Conservation (phyloP, 805 yeast species). For the Komagataella kurtzmanii region DNA sequence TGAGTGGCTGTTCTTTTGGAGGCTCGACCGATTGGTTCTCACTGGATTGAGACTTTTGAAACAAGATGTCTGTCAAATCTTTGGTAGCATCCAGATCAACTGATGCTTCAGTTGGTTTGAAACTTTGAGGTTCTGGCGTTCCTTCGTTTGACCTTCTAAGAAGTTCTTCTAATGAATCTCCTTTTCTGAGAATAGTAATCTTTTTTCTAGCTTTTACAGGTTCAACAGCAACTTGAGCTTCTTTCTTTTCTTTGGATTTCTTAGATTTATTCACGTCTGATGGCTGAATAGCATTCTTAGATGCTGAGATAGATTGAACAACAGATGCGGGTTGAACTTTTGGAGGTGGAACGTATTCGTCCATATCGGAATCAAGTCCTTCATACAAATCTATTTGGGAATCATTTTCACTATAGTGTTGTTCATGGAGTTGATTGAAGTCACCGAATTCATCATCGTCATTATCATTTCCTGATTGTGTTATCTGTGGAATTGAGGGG, state of each 20-base stretch:
- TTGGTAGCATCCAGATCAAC: neutral
- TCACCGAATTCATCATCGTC: neutral
- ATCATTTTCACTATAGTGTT: neutral
- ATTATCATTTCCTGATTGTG: neutral
- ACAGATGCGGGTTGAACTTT: neutral
- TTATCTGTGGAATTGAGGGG: neutral
- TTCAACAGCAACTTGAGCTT: neutral
- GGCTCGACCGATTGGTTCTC: neutral
- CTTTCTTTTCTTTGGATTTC: neutral
- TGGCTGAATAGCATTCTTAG: neutral
- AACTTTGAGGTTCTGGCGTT: neutral
- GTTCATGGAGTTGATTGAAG: neutral
- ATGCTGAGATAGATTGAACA: neutral
- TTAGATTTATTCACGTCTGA: neutral
- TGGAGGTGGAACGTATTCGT: neutral
- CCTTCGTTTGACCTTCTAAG: neutral
- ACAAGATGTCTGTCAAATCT: neutral
- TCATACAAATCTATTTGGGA: neutral
- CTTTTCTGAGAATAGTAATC: neutral
- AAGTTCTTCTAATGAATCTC: neutral
- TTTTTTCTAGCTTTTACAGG: neutral
- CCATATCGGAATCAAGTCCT: neutral
- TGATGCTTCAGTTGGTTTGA: neutral
- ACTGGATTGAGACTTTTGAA: neutral
- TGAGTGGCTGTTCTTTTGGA: neutral